These are phyloP conservation scores for Aureobasidium pullulans DNA, from an alignment of 2,329 filamentous ascomycete genomes.

Conservation along the genomic window DNA sequence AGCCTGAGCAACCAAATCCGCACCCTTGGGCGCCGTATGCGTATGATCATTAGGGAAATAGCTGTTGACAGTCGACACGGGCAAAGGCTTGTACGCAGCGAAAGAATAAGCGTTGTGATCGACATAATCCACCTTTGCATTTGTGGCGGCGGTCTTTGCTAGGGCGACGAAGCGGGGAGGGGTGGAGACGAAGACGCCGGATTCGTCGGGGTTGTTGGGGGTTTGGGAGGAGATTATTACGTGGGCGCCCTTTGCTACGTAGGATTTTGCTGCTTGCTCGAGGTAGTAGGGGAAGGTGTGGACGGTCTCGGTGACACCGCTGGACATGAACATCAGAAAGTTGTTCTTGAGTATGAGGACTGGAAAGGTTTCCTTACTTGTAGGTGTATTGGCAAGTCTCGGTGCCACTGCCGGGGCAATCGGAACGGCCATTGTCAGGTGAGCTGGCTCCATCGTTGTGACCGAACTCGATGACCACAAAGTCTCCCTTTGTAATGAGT, in stretches of 20 bases:
- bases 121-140: conserved; percentile 43
- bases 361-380: conserved; percentile 22
- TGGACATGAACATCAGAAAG: no score
- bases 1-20: conserved; percentile 48
- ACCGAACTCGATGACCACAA: conserved; percentile 64
- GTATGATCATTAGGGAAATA: conserved; percentile 56
- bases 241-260: conserved; percentile 51
- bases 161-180: conserved; percentile 52
- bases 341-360: no score
- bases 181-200: conserved; percentile 42
- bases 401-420: conserved; percentile 48
- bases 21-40: conserved; percentile 52
- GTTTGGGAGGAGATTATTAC: conserved; percentile 55
- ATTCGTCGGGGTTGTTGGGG: conserved; percentile 57
- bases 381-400: conserved; percentile 49
- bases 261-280: conserved; percentile 47
- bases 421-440: conserved; percentile 55
- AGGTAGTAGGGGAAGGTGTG: conserved; percentile 56
- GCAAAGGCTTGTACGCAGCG: conserved; percentile 45
- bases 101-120: conserved; percentile 55
- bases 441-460: conserved; percentile 61
- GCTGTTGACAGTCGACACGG: conserved; percentile 42
- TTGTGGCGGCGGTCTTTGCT: conserved; percentile 43
- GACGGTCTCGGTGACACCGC: conserved; percentile 46
- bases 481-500: conserved; percentile 50